Conservation (phyloP, 257 asterid genomes). For the Gynochthodes officinalis region DNA sequence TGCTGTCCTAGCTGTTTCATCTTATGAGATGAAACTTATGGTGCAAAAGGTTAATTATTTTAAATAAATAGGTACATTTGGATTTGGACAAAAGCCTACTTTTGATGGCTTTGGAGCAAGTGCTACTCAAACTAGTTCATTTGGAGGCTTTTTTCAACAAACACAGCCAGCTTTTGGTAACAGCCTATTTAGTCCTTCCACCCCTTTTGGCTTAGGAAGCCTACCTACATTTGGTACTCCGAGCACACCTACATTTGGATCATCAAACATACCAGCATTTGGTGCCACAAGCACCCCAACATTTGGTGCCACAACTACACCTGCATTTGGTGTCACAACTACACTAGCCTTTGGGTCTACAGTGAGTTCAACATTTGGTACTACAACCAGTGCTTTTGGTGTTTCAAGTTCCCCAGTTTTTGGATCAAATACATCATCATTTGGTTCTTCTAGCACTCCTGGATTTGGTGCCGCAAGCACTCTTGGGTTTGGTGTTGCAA, state of each 20-base stretch:
- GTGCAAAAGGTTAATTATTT: background rate
- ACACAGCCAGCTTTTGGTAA: conserved; percentile 95
- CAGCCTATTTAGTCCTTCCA: conserved; percentile 69
- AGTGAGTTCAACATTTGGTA: conserved; percentile 54
- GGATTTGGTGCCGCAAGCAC: conserved; percentile 55
- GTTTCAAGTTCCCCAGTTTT: conserved; percentile 28
- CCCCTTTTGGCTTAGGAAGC: conserved; percentile 65
- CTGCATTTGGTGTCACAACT: too few relatives aligned
- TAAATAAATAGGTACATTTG: conserved; percentile 53
- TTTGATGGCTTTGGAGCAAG: conserved; percentile 90
- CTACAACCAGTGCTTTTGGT: conserved; percentile 31
- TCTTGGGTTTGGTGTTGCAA: conserved; percentile 59
- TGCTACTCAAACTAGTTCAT: conserved; percentile 74
- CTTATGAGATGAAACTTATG: background rate
- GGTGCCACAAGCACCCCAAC: conserved; percentile 47
- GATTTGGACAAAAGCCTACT: conserved; percentile 77
- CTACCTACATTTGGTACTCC: conserved; percentile 84
- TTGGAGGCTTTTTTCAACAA: conserved; percentile 87
- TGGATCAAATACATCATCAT: conserved; percentile 44
- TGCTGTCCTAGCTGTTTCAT: background rate
- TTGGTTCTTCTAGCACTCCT: conserved; percentile 55
- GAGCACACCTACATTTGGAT: conserved; percentile 68
- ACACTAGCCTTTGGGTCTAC: conserved; percentile 69
- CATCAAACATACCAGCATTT: conserved; percentile 62
- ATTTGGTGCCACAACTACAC: conserved; percentile 44